Evolutionary conservation across 257 asterid species (phyloP), one percentile per base, ranked within the genome.

Genomic region (Fraxinus excelsior): DNA sequence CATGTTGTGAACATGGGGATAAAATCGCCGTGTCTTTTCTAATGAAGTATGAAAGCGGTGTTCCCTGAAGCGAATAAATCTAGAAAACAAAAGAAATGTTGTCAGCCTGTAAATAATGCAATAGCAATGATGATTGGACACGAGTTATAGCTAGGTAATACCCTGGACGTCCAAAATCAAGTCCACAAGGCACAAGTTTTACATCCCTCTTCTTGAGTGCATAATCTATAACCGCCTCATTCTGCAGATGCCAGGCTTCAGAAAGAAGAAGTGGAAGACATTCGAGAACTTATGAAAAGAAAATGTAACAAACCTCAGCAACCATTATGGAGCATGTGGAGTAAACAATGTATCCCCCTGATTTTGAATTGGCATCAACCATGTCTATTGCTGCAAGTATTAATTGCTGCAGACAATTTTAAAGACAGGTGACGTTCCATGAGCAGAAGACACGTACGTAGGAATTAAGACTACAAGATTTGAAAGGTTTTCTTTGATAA

Each of bases 101-200:
- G 70, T 78, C 78, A 80, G 78, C 68, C 51, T 76, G 72, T 9
- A 28, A 76, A 21, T 74, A 65, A 76, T 40, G 65, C 64, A 75
- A 16, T 10, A 28, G 71, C 29, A 11, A 32, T 16, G 53, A 70
- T 65, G n/a, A 42, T 25, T 56, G n/a, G 3, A 69, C 2, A 49
- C 37, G 66, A 73, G 34, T 31, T 34, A 32, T 9, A 76, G 34
- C 34, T 72, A 67, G 49, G 67, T 26, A 81, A 51, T 90, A 95
- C 99, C 98, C 98, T 38, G 96, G 96, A 75, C 94, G 91, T 58
- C 98, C 97, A 66, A 93, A 95, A 85, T 95, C 98, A 73, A 93
- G 92, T 71, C 99, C 99, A 85, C 97, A 90, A 0, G 96, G 96
- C 77, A 95, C 99, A 46, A 93, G 94, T 82, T 93, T 91, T 77